Percentiles rank a stretch among this genome's conserved stretches.
phyloP scores from a whole-genome alignment of 257 asterid species.

The Linaria vulgaris region DNA sequence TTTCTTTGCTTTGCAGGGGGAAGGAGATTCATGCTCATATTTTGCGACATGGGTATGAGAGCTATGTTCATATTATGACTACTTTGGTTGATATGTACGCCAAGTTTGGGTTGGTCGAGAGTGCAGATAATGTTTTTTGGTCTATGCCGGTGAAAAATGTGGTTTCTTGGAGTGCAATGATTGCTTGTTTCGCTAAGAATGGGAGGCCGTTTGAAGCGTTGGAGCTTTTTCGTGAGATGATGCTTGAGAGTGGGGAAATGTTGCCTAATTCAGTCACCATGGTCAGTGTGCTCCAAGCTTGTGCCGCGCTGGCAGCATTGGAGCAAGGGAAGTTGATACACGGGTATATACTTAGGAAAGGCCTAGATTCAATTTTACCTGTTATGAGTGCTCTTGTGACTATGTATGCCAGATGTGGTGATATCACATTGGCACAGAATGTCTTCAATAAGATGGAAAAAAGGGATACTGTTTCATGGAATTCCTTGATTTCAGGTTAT shows the following conservation, averaged over 20 bases:
- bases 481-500: constrained; percentile 77
- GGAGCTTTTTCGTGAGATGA: constrained; percentile 62
- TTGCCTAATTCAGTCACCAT: constrained; percentile 90
- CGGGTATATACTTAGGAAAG: constrained; percentile 70
- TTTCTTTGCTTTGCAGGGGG: constrained; percentile 36
- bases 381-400: constrained; percentile 73
- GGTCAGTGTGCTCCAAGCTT: constrained; percentile 92
- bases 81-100: constrained; percentile 84
- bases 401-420: constrained; percentile 87
- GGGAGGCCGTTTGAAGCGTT: constrained; percentile 68
- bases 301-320: constrained; percentile 73
- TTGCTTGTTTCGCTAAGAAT: constrained; percentile 73
- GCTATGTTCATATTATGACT: constrained; percentile 76
- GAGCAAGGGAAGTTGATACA: constrained; percentile 89
- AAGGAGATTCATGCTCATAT: constrained; percentile 79
- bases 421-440: constrained; percentile 45
- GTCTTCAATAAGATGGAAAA: constrained; percentile 65
- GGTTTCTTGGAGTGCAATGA: constrained; percentile 95
- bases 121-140: constrained; percentile 54
- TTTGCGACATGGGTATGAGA: constrained; percentile 72
- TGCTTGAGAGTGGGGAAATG: constrained; percentile 45
- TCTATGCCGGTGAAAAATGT: constrained; percentile 67
- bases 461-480: constrained; percentile 80
- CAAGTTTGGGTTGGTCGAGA: constrained; percentile 56
- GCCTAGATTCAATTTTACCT: constrained; percentile 76